Percentiles rank a stretch among this genome's conserved stretches.
These are phyloP conservation scores for Carallia pectinifolia DNA, from an alignment of 345 rosid species.

Conservation along the genomic window DNA sequence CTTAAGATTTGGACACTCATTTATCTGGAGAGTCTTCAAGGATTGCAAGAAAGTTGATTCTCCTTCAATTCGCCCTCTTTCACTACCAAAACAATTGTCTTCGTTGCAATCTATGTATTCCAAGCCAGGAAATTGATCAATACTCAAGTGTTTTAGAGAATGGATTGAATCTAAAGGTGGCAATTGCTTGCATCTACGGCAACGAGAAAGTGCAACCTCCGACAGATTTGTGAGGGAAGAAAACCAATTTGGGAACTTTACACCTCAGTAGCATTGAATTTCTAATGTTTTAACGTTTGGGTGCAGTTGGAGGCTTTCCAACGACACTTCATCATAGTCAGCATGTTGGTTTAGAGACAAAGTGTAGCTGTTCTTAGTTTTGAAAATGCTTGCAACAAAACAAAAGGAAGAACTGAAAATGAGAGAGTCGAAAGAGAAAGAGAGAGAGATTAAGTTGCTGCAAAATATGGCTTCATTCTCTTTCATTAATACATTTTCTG, in stretches of 20 bases:
- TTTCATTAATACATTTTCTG: no score
- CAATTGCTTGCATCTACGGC: background rate
- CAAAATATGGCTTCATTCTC: no score
- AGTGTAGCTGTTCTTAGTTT: no score
- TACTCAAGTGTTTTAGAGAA: background rate
- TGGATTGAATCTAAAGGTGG: background rate
- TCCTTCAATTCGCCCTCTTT: no score
- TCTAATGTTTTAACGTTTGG: background rate
- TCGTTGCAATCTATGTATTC: background rate
- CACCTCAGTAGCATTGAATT: background rate
- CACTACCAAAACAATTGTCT: background rate
- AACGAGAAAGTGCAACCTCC: background rate
- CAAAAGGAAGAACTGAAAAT: no score
- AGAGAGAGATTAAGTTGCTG: no score
- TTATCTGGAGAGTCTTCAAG: background rate
- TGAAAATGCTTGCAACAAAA: no score
- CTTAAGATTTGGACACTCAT: background rate
- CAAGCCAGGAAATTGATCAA: background rate
- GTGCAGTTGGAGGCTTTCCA: slow-evolving; percentile 2
- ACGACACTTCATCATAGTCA: background rate
- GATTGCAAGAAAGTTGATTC: background rate
- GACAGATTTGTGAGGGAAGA: slow-evolving; percentile 3
- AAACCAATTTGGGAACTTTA: slow-evolving; percentile 11
- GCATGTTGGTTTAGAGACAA: background rate
- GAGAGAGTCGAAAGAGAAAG: no score